phyloP scores from a whole-genome alignment of 106 monocot genomes.

The Acorus gramineus region DNA sequence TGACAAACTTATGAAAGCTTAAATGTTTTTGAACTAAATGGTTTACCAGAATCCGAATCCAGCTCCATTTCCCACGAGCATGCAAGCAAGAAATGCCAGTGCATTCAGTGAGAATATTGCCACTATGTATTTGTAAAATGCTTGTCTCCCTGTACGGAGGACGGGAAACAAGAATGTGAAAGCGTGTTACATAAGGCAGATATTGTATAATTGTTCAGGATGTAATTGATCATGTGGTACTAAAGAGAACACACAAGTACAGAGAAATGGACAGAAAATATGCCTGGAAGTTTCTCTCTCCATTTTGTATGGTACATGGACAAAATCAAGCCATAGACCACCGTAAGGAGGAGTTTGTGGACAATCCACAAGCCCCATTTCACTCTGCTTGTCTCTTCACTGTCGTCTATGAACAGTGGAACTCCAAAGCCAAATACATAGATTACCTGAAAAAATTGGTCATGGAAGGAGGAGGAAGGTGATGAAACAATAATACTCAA shows the following conservation, averaged over 20 bases:
- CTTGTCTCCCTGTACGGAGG: slow-evolving; percentile 58
- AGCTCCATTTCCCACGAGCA: slow-evolving; percentile 60
- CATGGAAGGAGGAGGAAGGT: too few relatives aligned
- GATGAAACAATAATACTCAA: too few relatives aligned
- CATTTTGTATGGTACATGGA: slow-evolving; percentile 89
- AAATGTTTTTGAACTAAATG: slow-evolving; percentile 1
- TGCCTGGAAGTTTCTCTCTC: slow-evolving; percentile 91
- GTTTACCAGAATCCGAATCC: slow-evolving; percentile 71
- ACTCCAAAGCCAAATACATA: slow-evolving; percentile 85
- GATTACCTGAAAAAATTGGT: slow-evolving; percentile 35
- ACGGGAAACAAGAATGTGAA: neutral
- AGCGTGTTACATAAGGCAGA: too few relatives aligned
- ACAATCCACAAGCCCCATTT: slow-evolving; percentile 88
- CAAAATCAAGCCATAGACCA: slow-evolving; percentile 70
- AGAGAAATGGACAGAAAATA: neutral
- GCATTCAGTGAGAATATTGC: slow-evolving; percentile 59
- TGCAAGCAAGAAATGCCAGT: slow-evolving; percentile 50
- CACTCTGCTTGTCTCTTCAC: slow-evolving; percentile 24
- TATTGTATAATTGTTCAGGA: too few relatives aligned
- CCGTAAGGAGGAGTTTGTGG: slow-evolving; percentile 59
- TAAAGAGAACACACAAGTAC: neutral
- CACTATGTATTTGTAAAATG: slow-evolving; percentile 79
- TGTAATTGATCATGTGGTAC: neutral
- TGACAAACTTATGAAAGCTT: neutral
- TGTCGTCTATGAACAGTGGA: slow-evolving; percentile 52